phyloP scores from a whole-genome alignment of 495 filamentous ascomycete genomes.

The Aspergillus heteromorphus region DNA sequence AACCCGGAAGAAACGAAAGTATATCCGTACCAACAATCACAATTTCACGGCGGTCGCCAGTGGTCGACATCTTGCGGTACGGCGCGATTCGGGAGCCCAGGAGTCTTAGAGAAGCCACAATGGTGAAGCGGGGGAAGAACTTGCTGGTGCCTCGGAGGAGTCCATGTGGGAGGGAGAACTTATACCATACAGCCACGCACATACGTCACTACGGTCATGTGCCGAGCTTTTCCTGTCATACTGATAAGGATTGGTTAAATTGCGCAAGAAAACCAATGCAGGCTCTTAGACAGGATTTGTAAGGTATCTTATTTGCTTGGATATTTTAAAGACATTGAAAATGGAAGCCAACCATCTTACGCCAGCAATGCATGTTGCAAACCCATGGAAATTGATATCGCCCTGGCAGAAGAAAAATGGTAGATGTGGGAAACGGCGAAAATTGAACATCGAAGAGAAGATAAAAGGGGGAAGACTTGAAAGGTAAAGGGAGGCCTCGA shows the following conservation, averaged over 20 bases:
- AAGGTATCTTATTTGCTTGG: neutral
- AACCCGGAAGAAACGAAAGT: constrained; percentile 5
- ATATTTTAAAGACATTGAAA: neutral
- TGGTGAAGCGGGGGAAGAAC: constrained; percentile 3
- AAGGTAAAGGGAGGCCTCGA: neutral
- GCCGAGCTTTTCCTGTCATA: constrained; percentile 4
- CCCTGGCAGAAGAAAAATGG: neutral
- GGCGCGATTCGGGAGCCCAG: constrained; percentile 16
- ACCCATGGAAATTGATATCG: constrained; percentile 1
- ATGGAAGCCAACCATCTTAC: constrained; percentile 6
- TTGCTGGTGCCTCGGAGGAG: neutral
- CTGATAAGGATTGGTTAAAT: neutral
- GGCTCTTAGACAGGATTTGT: neutral
- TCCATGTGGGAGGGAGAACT: neutral
- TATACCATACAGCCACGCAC: neutral
- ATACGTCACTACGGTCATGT: constrained; percentile 29
- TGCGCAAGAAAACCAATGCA: neutral
- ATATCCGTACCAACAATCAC: constrained; percentile 58
- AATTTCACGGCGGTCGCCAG: constrained; percentile 52
- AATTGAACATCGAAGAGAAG: constrained; percentile 1
- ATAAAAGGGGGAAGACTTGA: neutral
- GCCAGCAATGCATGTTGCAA: constrained; percentile 19
- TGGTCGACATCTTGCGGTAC: constrained; percentile 30
- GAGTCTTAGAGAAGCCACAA: constrained; percentile 26
- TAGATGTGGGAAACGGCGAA: neutral